Evolutionary conservation across 139 green algal genomes (phyloP), one percentile per base, ranked within the genome.

Genomic region (Dunaliella sp.): DNA sequence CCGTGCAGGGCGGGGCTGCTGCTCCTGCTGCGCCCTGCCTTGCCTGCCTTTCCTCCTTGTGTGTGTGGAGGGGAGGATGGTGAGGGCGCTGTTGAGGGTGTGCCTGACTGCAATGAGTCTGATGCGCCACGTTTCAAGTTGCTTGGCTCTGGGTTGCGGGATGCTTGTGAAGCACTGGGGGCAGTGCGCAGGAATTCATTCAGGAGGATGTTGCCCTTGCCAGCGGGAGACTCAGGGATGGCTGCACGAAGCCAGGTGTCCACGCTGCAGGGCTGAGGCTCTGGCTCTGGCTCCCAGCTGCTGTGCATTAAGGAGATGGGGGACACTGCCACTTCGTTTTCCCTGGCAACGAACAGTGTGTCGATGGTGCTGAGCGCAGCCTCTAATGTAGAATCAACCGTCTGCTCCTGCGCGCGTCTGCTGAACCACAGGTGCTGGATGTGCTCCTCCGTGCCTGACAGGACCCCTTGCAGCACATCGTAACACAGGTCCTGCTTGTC

Each of bases 231-330:
- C 59, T 90, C 88, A 31, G 88, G 88, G 31, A 93, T 87, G 12
- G 87, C 87, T 30, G 88, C 87, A 3, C 90, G 89, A 7, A 91
- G 74, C 90, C 90, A 93, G 22, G 86, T 86, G 76, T 93, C 90
- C 38, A 88, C 76, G 21, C 72, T 78, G 80, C 86, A 89, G n/a
- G 88, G 88, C 30, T 90, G 83, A 7, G 90, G 90, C 31, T 88
- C 86, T 72, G 77, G 36, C 72, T 93, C 88, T 28, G 87, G 82
- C 38, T 86, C 86, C 90, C 90, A 93, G 87, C 87, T 93, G 76
- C 79, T 34, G 36, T 91, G 79, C 0, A 83, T 73, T 38, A 89
- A 33, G 25, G 89, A 89, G 25, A 89, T 38, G 28, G 80, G 77
- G 0, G 87, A 76, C 36, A 84, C 80, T 37, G 80, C 38, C 1